phyloP scores from a whole-genome alignment of 345 rosid species.

The Camelina neglecta region DNA sequence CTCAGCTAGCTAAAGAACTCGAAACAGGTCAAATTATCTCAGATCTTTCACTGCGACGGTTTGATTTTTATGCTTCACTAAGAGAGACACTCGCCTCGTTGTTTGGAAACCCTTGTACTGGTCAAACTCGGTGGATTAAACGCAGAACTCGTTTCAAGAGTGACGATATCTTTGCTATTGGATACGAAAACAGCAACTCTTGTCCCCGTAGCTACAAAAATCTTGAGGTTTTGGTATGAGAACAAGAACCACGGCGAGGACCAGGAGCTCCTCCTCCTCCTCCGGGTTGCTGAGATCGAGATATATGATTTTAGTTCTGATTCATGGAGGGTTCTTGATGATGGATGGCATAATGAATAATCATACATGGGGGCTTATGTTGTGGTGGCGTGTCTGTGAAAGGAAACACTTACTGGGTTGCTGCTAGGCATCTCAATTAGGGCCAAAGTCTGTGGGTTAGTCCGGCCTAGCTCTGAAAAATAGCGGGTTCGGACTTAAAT shows the following conservation, averaged over 20 bases:
- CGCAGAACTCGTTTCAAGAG: neutral
- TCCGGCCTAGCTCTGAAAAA: no score
- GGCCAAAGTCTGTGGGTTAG: no score
- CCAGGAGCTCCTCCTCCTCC: neutral
- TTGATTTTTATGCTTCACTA: neutral
- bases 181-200: neutral
- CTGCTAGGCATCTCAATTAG: neutral
- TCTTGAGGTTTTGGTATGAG: neutral
- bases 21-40: neutral
- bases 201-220: neutral
- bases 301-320: neutral
- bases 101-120: conserved; percentile 1
- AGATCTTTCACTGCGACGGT: conserved; percentile 2
- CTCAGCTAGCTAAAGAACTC: neutral
- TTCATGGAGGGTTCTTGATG: conserved; percentile 10
- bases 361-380: no score
- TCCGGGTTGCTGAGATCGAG: neutral
- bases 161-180: neutral
- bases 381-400: neutral
- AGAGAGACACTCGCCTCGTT: neutral
- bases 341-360: neutral
- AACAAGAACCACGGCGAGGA: neutral
- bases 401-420: neutral
- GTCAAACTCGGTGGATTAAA: neutral
- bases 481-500: no score